A percentile compares a stretch with the other conserved stretches of the same genome.
Conservation (phyloP, 2,329 filamentous ascomycete species). For the Phyllosticta paracitricarpa region DNA sequence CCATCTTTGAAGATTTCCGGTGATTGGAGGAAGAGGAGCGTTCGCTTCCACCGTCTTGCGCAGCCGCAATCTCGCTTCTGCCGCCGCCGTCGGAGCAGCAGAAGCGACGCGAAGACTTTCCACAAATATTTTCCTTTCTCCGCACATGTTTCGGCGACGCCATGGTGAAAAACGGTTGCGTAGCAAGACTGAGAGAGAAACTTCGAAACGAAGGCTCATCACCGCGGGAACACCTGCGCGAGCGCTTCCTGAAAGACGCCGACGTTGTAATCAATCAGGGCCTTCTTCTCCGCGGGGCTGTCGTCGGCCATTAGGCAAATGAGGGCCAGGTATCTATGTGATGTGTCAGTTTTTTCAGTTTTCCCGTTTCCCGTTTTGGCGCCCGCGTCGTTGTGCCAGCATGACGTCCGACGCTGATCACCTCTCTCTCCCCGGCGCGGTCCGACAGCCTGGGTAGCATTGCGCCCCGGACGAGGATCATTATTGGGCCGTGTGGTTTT, state of each 20-base stretch:
- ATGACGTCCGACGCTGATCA: not conserved
- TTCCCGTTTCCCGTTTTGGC: not conserved
- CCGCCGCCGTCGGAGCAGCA: too few relatives aligned
- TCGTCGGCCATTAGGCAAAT: slow-evolving; percentile 79
- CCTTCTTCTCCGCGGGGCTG: slow-evolving; percentile 73
- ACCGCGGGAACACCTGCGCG: slow-evolving; percentile 60
- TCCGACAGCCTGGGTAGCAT: not conserved
- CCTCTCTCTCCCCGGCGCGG: not conserved
- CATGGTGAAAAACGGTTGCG: not conserved
- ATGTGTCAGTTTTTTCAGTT: not conserved
- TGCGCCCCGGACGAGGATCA: not conserved
- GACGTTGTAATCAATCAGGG: slow-evolving; percentile 78
- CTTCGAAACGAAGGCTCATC: slow-evolving; percentile 10
- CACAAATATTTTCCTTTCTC: too few relatives aligned
- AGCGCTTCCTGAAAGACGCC: slow-evolving; percentile 71
- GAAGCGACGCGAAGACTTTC: too few relatives aligned
- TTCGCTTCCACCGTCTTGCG: too few relatives aligned
- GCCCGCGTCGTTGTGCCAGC: not conserved
- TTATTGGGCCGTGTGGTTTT: not conserved
- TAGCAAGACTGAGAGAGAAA: not conserved
- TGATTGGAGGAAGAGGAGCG: too few relatives aligned
- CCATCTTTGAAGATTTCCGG: too few relatives aligned
- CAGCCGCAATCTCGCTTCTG: too few relatives aligned
- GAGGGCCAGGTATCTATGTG: slow-evolving; percentile 59
- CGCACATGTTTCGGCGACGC: too few relatives aligned